Conservation (phyloP, 768 basidiomycete genomes). For the Rhodotorula babjevae region DNA sequence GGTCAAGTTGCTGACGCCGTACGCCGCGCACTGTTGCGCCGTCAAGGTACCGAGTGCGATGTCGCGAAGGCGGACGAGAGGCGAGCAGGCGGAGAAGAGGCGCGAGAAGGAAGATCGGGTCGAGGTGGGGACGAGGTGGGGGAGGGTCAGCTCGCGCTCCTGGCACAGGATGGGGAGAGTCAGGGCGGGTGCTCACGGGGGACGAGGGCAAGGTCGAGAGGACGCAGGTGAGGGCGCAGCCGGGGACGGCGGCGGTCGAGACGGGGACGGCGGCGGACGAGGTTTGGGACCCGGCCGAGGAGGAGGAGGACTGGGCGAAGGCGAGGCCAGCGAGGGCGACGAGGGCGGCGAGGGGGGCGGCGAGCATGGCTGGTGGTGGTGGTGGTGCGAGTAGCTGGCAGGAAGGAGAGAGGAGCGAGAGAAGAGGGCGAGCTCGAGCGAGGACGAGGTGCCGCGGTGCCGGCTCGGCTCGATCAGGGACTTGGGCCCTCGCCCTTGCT, state of each 20-base stretch:
- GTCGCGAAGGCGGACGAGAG: too few relatives aligned
- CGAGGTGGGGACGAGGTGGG: neutral
- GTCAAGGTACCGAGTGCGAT: too few relatives aligned
- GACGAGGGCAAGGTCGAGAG: neutral
- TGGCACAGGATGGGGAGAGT: too few relatives aligned
- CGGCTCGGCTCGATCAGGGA: too few relatives aligned
- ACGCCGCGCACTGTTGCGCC: conserved; percentile 3
- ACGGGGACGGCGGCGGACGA: neutral
- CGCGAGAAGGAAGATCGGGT: neutral
- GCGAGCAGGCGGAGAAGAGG: neutral
- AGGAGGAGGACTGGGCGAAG: neutral
- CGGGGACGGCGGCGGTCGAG: conserved; percentile 13
- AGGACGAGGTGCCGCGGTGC: too few relatives aligned
- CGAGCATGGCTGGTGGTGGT: neutral
- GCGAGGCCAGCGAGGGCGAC: neutral
- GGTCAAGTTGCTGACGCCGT: conserved; percentile 15
- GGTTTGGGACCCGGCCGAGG: neutral
- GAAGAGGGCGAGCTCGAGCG: neutral
- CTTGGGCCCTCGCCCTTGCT: too few relatives aligned
- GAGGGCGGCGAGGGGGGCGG: neutral
- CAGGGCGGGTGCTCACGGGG: neutral
- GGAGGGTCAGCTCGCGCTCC: neutral
- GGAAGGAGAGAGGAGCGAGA: neutral
- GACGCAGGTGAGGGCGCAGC: conserved; percentile 23
- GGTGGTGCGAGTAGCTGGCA: neutral